These are phyloP conservation scores for Tricholoma hemisulphureum DNA, from an alignment of 768 basidiomycete species.

Conservation along the genomic window DNA sequence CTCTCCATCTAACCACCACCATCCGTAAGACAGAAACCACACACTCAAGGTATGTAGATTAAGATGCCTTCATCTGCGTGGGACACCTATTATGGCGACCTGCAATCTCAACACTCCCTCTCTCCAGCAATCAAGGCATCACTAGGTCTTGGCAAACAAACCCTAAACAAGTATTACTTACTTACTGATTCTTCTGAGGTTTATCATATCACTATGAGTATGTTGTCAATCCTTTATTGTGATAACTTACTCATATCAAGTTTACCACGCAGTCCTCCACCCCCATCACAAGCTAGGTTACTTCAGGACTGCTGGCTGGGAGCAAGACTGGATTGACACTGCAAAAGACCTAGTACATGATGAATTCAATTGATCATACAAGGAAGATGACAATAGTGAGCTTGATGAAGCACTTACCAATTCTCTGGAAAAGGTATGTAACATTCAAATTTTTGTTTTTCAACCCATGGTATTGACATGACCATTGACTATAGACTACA, in stretches of 20 bases:
- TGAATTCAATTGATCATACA: neutral
- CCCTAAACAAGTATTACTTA: conserved; percentile 28
- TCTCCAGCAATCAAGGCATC: conserved; percentile 17
- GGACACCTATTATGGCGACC: no score
- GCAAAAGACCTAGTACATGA: neutral
- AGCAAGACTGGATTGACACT: conserved; percentile 1
- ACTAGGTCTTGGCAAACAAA: conserved; percentile 20
- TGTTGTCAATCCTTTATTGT: neutral
- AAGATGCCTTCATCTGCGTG: no score
- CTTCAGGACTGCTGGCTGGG: conserved; percentile 5
- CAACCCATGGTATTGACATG: neutral
- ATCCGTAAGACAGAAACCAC: no score
- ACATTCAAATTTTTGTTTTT: neutral
- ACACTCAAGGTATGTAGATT: no score
- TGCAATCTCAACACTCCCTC: no score
- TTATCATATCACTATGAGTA: neutral
- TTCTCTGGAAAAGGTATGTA: neutral
- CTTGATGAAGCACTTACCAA: neutral
- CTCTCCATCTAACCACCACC: no score
- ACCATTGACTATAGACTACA: neutral
- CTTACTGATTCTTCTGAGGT: conserved; percentile 15
- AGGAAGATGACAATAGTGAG: neutral
- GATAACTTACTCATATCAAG: neutral
- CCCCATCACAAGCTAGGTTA: conserved; percentile 5
- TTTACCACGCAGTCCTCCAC: conserved; percentile 4